A percentile compares a stretch with the other conserved stretches of the same genome.
phyloP scores from a whole-genome alignment of 2,329 filamentous ascomycete species.

The Fusarium pilosicola region DNA sequence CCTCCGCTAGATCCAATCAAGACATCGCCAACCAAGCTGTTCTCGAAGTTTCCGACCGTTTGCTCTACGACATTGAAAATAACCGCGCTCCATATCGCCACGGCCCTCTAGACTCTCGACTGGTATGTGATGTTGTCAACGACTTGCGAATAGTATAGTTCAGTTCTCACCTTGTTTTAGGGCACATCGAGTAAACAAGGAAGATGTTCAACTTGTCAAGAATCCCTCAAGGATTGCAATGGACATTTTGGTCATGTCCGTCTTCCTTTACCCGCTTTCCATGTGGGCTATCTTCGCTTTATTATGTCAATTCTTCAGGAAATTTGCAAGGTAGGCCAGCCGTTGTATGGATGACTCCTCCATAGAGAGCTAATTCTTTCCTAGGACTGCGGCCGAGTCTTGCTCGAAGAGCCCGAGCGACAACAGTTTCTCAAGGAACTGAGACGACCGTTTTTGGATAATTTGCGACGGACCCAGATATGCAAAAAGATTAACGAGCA shows the following conservation, averaged over 20 bases:
- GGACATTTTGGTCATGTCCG: constrained; percentile 96
- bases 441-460: constrained; percentile 84
- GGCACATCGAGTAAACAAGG: constrained; percentile 88
- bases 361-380: constrained; percentile 6
- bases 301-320: constrained; percentile 92
- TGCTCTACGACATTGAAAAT: constrained; percentile 89
- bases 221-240: constrained; percentile 84
- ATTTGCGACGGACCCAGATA: constrained; percentile 82
- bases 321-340: constrained; percentile 78
- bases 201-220: constrained; percentile 83
- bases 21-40: constrained; percentile 97
- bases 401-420: constrained; percentile 84
- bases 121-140: constrained; percentile 58
- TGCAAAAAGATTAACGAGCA: constrained; percentile 90
- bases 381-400: constrained; percentile 81
- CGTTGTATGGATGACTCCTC: background rate
- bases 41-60: constrained; percentile 91
- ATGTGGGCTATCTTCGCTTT: constrained; percentile 95
- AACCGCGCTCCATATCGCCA: constrained; percentile 80
- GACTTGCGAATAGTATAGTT: background rate
- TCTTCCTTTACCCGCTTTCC: constrained; percentile 90
- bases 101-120: constrained; percentile 86
- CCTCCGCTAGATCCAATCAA: constrained; percentile 75
- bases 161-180: constrained; percentile 45
- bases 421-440: constrained; percentile 82